These are phyloP conservation scores for Penicillium cataractarum DNA, from an alignment of 495 filamentous ascomycete genomes.

Conservation along the genomic window DNA sequence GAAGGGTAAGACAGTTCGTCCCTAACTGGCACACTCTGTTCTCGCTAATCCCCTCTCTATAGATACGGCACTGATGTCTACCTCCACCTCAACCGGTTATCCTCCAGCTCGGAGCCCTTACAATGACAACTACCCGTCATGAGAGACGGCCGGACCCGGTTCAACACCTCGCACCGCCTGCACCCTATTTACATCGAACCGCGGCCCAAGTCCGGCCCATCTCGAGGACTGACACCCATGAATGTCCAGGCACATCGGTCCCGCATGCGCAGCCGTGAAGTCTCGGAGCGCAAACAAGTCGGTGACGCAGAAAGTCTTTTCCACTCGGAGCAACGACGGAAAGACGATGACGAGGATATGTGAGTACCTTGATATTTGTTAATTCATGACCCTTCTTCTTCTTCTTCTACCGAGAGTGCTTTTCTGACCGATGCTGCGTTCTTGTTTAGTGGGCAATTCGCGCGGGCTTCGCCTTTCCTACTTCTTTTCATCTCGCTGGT, in stretches of 20 bases:
- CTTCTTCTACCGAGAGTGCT: background rate
- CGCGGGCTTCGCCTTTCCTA: constrained; percentile 8
- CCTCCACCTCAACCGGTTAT: constrained; percentile 93
- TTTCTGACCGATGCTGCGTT: background rate
- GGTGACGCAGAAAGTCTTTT: constrained; percentile 74
- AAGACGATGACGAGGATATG: constrained; percentile 28
- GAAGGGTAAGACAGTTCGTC: constrained; percentile 76
- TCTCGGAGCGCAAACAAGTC: constrained; percentile 84
- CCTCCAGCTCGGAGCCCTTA: constrained; percentile 91
- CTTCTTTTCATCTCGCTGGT: constrained; percentile 11
- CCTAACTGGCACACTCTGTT: no score
- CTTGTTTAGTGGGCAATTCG: constrained; percentile 6
- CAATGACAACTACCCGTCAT: constrained; percentile 99
- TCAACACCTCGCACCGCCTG: constrained; percentile 50
- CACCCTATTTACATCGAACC: constrained; percentile 46
- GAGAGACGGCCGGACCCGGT: constrained; percentile 68
- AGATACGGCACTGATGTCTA: constrained; percentile 99
- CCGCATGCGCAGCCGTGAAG: constrained; percentile 63
- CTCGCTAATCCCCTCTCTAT: constrained; percentile 10
- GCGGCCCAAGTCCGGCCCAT: constrained; percentile 40
- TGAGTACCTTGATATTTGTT: constrained; percentile 9
- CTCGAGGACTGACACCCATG: constrained; percentile 88
- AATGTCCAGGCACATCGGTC: constrained; percentile 59
- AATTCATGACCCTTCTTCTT: background rate
- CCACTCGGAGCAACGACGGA: constrained; percentile 34